Evolutionary conservation across 2,329 filamentous ascomycete species (phyloP).

Genomic region (Sporothrix brunneoviolacea): DNA sequence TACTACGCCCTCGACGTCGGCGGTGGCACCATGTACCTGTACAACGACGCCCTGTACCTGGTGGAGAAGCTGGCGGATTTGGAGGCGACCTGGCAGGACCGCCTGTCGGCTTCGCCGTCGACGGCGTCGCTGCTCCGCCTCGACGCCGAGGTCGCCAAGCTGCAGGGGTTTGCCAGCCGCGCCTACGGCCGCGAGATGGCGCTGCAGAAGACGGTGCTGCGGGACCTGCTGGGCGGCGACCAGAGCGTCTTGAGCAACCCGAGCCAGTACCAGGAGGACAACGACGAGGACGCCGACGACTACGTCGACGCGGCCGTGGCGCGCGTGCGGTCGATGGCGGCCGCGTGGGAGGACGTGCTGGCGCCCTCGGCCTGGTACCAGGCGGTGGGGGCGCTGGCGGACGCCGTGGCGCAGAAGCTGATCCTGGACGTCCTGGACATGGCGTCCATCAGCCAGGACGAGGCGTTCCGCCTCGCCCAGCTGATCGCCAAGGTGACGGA

Average conservation of each 20-base stretch:
- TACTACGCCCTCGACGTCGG: conserved; percentile 60
- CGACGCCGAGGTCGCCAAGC: conserved; percentile 52
- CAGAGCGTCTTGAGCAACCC: conserved; percentile 57
- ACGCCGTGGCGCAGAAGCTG: conserved; percentile 53
- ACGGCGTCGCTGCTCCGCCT: no score
- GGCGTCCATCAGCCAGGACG: conserved; percentile 54
- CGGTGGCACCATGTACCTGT: conserved; percentile 63
- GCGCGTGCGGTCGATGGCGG: conserved; percentile 47
- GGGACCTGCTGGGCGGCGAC: conserved; percentile 52
- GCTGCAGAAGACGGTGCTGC: conserved; percentile 54
- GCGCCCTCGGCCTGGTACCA: conserved; percentile 57
- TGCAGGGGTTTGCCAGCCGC: conserved; percentile 54
- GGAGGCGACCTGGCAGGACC: conserved; percentile 43
- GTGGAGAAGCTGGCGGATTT: conserved; percentile 50
- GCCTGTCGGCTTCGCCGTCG: no score
- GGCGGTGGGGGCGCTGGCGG: conserved; percentile 53
- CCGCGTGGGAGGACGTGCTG: conserved; percentile 52
- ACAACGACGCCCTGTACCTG: conserved; percentile 61
- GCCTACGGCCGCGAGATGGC: conserved; percentile 57
- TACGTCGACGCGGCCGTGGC: conserved; percentile 47
- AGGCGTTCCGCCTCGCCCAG: conserved; percentile 54
- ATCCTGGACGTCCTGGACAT: conserved; percentile 57
- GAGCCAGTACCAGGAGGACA: no score
- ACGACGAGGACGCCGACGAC: conserved; percentile 35
- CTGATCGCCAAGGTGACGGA: conserved; percentile 51